Conservation (phyloP, 1,284 basidiomycete species). For the Rhodotorula mucilaginosa region DNA sequence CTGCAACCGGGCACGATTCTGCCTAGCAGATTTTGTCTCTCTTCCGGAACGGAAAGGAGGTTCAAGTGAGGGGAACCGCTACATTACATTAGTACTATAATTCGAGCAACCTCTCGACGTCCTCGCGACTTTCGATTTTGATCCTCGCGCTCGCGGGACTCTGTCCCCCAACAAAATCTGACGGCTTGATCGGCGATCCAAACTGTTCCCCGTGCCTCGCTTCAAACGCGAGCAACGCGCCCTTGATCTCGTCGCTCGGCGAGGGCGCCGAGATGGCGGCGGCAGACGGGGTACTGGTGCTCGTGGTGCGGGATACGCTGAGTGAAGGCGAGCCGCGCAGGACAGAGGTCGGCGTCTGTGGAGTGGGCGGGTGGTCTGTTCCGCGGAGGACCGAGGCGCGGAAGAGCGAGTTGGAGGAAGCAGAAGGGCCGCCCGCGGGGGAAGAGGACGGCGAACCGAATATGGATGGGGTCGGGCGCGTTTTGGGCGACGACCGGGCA, state of each 20-base stretch:
- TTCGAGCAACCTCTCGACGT: constrained; percentile 21
- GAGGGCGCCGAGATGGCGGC: not conserved
- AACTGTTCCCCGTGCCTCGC: constrained; percentile 17
- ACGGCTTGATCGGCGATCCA: not conserved
- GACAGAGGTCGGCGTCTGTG: constrained; percentile 21
- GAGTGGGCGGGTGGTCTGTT: constrained; percentile 16
- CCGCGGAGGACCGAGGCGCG: constrained; percentile 24
- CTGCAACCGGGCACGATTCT: too few relatives aligned
- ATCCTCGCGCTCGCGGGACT: constrained; percentile 3
- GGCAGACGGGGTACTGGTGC: not conserved
- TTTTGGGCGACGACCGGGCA: constrained; percentile 29
- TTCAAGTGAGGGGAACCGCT: not conserved
- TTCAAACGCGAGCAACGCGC: constrained; percentile 22
- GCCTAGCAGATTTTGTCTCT: too few relatives aligned
- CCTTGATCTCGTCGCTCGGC: constrained; percentile 12
- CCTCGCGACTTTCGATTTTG: constrained; percentile 23
- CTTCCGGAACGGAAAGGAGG: not conserved
- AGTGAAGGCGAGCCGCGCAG: constrained; percentile 2
- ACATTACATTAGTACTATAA: not conserved
- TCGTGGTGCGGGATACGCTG: not conserved
- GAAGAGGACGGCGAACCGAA: constrained; percentile 9
- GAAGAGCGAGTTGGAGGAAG: constrained; percentile 14
- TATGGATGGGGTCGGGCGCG: constrained; percentile 18
- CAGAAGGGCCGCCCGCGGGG: too few relatives aligned
- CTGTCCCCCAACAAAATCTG: not conserved